phyloP scores from a whole-genome alignment of 306 rosid genomes.

The Vigna hirtella region DNA sequence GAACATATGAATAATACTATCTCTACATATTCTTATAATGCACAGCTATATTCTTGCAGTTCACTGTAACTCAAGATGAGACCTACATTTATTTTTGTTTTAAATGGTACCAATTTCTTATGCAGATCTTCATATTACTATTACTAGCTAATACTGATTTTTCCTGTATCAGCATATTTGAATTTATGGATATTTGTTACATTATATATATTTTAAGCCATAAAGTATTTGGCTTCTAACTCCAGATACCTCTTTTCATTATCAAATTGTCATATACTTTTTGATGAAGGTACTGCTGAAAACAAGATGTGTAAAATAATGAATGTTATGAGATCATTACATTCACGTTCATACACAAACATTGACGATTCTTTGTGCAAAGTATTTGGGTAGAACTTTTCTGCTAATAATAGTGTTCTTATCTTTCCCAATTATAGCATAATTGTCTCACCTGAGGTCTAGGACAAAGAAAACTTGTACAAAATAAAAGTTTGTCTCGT shows the following conservation, averaged over 20 bases:
- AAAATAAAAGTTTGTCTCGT: neutral
- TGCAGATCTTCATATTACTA: slow-evolving; percentile 15
- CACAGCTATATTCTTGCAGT: slow-evolving; percentile 23
- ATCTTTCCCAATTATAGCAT: neutral
- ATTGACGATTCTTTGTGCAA: slow-evolving; percentile 7
- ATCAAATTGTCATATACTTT: slow-evolving; percentile 16
- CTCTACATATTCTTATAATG: slow-evolving; percentile 27
- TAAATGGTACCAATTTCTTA: slow-evolving; percentile 23
- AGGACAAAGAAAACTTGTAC: neutral
- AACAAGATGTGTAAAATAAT: neutral
- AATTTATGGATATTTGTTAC: neutral
- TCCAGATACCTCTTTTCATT: neutral
- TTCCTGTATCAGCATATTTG: slow-evolving; percentile 8
- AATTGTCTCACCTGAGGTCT: neutral
- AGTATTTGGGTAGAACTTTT: neutral
- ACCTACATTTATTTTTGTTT: slow-evolving; percentile 31
- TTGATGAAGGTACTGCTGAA: neutral
- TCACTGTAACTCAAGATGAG: slow-evolving; percentile 31
- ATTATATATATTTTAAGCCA: slow-evolving; percentile 16
- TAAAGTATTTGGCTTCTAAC: slow-evolving; percentile 5
- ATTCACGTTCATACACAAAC: slow-evolving; percentile 1
- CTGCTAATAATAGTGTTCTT: neutral
- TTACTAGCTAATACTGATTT: neutral
- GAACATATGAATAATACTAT: slow-evolving; percentile 19
- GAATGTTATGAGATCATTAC: neutral